Base-by-base conservation (phyloP, 139 green algal species). In the Ettlia oleoabundans region DNA sequence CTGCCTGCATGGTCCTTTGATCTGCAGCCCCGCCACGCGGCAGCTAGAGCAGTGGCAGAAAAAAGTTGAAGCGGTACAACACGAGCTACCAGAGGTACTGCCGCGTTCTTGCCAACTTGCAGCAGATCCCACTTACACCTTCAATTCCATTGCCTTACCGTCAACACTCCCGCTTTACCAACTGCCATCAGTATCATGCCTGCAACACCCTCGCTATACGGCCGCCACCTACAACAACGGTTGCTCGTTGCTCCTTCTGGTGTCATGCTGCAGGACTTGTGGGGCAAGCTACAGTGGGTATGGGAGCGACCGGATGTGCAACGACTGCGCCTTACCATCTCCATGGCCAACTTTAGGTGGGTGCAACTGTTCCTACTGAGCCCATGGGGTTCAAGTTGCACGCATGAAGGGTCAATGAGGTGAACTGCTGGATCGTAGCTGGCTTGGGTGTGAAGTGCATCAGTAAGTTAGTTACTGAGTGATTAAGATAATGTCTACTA, bases 301-400 rank as follows among this genome's bases (percentile, higher is more conserved):
- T 96, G 92, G 92, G 88, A 94, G 66, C 84, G 84, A 13, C 92
- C 92, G 7, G 30, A 67, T 2, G 80, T 96, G 76, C 88, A 91
- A 64, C 81, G 84, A 32, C 65, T 95, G 62, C 89, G 92, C 30
- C 87, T 95, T 38, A 93, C 91, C 2, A 70, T 92, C 6, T 89
- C 85, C 42, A 89, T 95, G 85, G 92, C 92, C 24, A 94, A 95
- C 78, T 88, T 88, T 76, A 85, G 79, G 22, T 84, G 53, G 55
- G 5, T 65, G 9, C 8, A 26, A 30, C 13, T 58, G 47, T 58
- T 58, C 15, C 13, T 24, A 15, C 47, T 58, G 47, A 58, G 47
- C 47, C 13, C 15, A 15, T 58, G 47, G 47, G 47, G 10, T 58
- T 58, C 47, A 58, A 58, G n/a, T n/a, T n/a, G n/a, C n/a, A n/a